Conservation (phyloP, 768 basidiomycete species). For the Dentipellis sp. region DNA sequence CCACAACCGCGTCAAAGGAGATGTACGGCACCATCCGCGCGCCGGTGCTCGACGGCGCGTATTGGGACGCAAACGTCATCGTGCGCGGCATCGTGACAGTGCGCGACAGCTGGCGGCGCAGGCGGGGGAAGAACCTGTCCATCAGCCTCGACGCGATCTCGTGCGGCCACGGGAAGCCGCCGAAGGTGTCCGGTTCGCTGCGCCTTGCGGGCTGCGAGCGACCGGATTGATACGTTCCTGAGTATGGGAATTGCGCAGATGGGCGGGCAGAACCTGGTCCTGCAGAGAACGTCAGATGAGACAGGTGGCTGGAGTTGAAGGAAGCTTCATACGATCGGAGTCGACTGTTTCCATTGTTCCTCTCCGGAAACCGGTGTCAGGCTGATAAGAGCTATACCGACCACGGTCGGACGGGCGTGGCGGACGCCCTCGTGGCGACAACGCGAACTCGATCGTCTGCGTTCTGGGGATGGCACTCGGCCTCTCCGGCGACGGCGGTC, state of each 20-base stretch:
- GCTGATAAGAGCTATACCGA: background rate
- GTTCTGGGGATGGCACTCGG: constrained; percentile 20
- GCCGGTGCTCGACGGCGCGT: constrained; percentile 24
- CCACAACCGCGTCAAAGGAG: constrained; percentile 77
- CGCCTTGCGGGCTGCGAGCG: constrained; percentile 9
- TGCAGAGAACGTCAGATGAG: background rate
- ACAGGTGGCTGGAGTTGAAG: constrained; percentile 1
- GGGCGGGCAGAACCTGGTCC: constrained; percentile 5
- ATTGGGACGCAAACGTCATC: constrained; percentile 45
- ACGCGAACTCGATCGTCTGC: constrained; percentile 45
- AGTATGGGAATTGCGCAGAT: constrained; percentile 8
- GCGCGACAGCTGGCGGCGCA: constrained; percentile 47
- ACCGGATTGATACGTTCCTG: constrained; percentile 8
- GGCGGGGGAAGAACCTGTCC: constrained; percentile 50
- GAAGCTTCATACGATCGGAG: constrained; percentile 6
- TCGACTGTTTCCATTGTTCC: background rate
- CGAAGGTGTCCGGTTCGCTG: constrained; percentile 38
- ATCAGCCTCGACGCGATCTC: constrained; percentile 43
- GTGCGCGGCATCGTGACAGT: constrained; percentile 73
- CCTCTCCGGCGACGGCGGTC: background rate
- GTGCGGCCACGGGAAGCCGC: constrained; percentile 70
- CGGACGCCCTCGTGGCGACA: constrained; percentile 20
- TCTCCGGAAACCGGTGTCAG: background rate
- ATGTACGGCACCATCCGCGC: constrained; percentile 66
- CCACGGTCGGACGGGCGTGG: constrained; percentile 14